These are phyloP conservation scores for Lunularia cruciata DNA, from an alignment of 225 moss, liverwort and hornwort genomes.

Conservation along the genomic window DNA sequence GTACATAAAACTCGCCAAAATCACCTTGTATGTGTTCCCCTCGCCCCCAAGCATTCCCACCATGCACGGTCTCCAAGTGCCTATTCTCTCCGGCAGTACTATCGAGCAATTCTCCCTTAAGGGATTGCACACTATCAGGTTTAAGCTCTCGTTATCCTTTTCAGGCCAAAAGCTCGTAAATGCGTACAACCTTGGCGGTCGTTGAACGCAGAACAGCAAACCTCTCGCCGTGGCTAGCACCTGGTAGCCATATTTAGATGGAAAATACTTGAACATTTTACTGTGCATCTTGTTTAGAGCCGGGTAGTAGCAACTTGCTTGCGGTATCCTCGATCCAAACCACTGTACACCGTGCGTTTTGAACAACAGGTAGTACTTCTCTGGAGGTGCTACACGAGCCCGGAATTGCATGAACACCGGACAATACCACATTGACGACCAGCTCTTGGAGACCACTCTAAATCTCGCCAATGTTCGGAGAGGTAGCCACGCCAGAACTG, in stretches of 20 bases:
- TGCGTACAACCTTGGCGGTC: conserved; percentile 14
- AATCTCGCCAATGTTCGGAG: conserved; percentile 19
- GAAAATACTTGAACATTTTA: conserved; percentile 13
- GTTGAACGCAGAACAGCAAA: conserved; percentile 7
- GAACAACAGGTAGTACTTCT: conserved; percentile 22
- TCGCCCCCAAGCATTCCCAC: conserved; percentile 23
- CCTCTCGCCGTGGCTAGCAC: conserved; percentile 23
- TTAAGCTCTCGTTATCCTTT: conserved; percentile 15
- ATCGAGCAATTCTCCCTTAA: conserved; percentile 19
- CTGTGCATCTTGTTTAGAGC: conserved; percentile 11
- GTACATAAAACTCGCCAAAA: conserved; percentile 16
- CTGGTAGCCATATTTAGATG: conserved; percentile 15
- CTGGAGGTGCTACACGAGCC: conserved; percentile 13
- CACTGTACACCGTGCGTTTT: conserved; percentile 21
- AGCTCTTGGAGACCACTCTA: conserved; percentile 22
- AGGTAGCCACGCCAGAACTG: conserved; percentile 23
- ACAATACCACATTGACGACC: conserved; percentile 25
- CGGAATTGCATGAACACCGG: conserved; percentile 26
- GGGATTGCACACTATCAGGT: conserved; percentile 24
- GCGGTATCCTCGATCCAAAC: conserved; percentile 9
- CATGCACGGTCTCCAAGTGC: conserved; percentile 22
- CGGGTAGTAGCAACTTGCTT: conserved; percentile 13
- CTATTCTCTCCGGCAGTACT: conserved; percentile 17
- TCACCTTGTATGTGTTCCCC: conserved; percentile 18
- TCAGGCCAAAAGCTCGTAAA: conserved; percentile 30